Percentiles rank a stretch among this genome's conserved stretches.
Conservation (phyloP, 140 eudicot species). For the Erigeron philadelphicus region DNA sequence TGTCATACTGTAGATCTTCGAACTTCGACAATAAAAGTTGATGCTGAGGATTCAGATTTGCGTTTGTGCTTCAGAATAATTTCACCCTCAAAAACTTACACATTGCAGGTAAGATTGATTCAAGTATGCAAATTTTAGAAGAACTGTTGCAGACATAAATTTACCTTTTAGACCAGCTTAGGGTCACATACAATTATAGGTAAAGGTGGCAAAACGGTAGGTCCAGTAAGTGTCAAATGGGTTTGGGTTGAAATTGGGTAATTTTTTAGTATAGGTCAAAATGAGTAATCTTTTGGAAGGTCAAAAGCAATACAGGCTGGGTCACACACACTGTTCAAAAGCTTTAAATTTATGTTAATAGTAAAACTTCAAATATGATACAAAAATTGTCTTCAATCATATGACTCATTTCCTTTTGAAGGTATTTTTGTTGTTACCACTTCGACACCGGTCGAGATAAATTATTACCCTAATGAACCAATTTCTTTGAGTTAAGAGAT, state of each 20-base stretch:
- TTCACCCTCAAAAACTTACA: slow-evolving; percentile 78
- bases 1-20: slow-evolving; percentile 83
- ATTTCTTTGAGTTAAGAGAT: not conserved
- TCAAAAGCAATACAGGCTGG: not conserved
- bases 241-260: not conserved
- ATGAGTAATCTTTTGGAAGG: not conserved
- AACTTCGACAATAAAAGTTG: slow-evolving; percentile 85
- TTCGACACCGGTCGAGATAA: not conserved
- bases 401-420: not conserved
- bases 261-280: not conserved
- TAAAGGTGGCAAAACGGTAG: not conserved
- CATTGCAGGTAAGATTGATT: slow-evolving; percentile 65
- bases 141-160: not conserved
- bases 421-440: not conserved
- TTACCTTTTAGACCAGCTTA: not conserved
- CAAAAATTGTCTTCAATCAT: not conserved
- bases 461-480: not conserved
- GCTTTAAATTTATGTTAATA: not conserved
- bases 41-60: slow-evolving; percentile 89
- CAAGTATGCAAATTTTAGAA: not conserved
- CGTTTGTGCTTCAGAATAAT: slow-evolving; percentile 92
- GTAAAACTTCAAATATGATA: not conserved
- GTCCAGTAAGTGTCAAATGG: not conserved
- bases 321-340: not conserved
- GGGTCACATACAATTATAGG: not conserved